Evolutionary conservation across 805 yeast species (phyloP).

Genomic region (Kuraishia piskuri): DNA sequence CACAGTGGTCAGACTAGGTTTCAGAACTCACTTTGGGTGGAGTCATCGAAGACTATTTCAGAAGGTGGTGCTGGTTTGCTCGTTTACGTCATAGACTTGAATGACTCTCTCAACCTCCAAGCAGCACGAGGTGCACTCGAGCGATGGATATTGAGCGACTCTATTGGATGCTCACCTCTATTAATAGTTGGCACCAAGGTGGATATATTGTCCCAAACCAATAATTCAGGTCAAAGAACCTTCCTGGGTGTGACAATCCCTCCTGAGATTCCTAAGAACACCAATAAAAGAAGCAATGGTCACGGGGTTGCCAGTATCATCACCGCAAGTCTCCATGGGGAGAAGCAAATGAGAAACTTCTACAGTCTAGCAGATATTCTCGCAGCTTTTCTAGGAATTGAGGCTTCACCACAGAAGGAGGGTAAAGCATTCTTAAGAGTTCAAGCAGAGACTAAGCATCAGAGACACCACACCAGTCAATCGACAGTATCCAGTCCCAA

Average conservation of each 20-base stretch:
- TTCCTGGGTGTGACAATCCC: neutral
- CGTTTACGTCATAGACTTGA: constrained; percentile 19
- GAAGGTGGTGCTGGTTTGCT: constrained; percentile 10
- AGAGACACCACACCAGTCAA: neutral
- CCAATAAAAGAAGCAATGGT: neutral
- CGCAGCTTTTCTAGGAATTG: constrained; percentile 1
- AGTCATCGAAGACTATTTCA: constrained; percentile 3
- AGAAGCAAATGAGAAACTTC: neutral
- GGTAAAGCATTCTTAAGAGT: neutral
- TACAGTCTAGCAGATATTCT: neutral
- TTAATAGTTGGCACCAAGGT: constrained; percentile 21
- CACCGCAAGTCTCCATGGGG: neutral
- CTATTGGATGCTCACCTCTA: constrained; percentile 11
- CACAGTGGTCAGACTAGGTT: constrained; percentile 21
- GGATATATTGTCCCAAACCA: constrained; percentile 6
- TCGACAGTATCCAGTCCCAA: too few species aligned
- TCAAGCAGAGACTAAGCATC: neutral
- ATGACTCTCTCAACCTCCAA: constrained; percentile 18
- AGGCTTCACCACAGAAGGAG: neutral
- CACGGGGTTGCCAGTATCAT: neutral
- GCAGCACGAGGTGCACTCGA: constrained; percentile 15
- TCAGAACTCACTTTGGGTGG: constrained; percentile 15
- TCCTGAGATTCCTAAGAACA: neutral
- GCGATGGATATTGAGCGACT: constrained; percentile 12
- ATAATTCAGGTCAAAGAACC: neutral